These are phyloP conservation scores for Pythium sukuiense DNA, from an alignment of 352 stramenopile species.

Conservation along the genomic window DNA sequence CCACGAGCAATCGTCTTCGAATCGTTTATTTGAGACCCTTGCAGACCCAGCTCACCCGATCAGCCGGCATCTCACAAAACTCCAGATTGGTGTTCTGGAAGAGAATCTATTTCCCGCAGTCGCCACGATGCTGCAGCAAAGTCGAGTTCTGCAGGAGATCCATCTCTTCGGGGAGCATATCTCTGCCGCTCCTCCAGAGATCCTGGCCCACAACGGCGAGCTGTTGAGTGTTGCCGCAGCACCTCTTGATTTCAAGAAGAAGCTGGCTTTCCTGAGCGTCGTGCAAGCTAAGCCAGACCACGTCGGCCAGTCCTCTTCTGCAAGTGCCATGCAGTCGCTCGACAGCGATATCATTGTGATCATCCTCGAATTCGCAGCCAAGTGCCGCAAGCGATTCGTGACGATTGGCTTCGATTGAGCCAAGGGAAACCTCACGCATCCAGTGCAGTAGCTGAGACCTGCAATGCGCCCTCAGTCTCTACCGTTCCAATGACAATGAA, in stretches of 20 bases:
- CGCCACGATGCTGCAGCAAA: not conserved
- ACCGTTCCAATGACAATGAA: too few relatives aligned
- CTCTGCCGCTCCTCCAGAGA: too few relatives aligned
- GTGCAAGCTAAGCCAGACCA: not conserved
- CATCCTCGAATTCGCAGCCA: not conserved
- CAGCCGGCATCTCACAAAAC: not conserved
- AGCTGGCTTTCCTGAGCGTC: not conserved
- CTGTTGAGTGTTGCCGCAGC: not conserved
- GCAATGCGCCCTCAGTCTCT: too few relatives aligned
- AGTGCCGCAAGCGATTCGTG: not conserved
- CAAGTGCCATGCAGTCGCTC: not conserved
- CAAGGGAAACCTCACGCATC: too few relatives aligned
- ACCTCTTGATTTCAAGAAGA: not conserved
- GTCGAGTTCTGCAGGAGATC: not conserved
- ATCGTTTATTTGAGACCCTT: not conserved
- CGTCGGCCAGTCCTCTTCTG: not conserved
- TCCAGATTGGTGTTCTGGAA: not conserved
- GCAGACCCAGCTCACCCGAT: not conserved
- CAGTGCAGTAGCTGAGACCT: too few relatives aligned
- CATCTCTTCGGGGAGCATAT: too few relatives aligned
- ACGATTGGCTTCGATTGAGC: too few relatives aligned
- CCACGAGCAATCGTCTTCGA: not conserved
- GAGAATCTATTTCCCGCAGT: not conserved
- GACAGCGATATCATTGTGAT: not conserved
- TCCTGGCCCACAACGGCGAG: not conserved